Percentiles rank a stretch among this genome's conserved stretches.
Conservation (phyloP, 805 yeast species). For the Metschnikowia continentalis region DNA sequence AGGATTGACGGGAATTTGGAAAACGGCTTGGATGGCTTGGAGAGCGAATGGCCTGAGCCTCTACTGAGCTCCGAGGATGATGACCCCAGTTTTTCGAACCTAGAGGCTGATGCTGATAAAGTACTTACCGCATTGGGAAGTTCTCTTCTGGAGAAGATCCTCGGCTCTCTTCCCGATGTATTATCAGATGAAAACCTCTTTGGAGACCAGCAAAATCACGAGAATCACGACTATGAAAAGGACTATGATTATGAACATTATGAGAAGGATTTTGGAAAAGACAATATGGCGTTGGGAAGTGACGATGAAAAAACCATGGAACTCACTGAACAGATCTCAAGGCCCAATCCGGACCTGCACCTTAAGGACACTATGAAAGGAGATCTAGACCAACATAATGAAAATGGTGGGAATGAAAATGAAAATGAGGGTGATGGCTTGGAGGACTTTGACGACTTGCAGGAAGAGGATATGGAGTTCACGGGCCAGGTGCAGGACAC, state of each 20-base stretch:
- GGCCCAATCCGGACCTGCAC: background rate
- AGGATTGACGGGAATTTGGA: background rate
- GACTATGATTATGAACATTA: too few relatives aligned
- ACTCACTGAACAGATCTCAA: slow-evolving; percentile 19
- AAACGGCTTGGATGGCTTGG: background rate
- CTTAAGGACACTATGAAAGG: background rate
- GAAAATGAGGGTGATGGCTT: background rate
- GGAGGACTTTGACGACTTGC: background rate
- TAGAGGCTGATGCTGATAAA: slow-evolving; percentile 20
- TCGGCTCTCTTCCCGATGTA: slow-evolving; percentile 8
- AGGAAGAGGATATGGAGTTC: slow-evolving; percentile 15
- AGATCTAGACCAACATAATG: background rate
- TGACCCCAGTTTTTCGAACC: slow-evolving; percentile 14
- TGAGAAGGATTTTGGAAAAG: background rate
- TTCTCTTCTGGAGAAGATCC: slow-evolving; percentile 2
- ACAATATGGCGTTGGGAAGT: background rate
- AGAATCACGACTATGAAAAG: too few relatives aligned
- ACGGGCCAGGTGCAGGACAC: slow-evolving; percentile 9
- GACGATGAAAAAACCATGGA: slow-evolving; percentile 29
- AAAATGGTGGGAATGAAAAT: too few relatives aligned
- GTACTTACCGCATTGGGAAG: slow-evolving; percentile 7
- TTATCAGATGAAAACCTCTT: background rate
- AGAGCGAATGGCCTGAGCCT: background rate
- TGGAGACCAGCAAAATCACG: too few relatives aligned
- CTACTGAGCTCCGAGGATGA: slow-evolving; percentile 9